Evolutionary conservation across 1,139 yeast species (phyloP).

Genomic region (Pneumocystis jirovecii): DNA sequence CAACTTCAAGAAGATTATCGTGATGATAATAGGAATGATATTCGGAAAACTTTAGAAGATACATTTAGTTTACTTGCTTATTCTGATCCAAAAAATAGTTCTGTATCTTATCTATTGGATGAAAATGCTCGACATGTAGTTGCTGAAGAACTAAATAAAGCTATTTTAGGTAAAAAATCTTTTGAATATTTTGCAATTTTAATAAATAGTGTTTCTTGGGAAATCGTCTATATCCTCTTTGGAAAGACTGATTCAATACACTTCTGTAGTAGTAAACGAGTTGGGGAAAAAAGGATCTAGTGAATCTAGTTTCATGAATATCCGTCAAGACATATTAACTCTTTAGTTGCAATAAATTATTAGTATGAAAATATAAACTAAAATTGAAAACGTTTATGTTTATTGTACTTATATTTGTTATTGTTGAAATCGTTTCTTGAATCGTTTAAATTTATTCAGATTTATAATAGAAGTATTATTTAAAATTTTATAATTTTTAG

Average conservation of each 20-base stretch:
- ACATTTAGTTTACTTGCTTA: constrained; percentile 40
- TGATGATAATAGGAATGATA: constrained; percentile 21
- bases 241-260: background rate
- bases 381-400: background rate
- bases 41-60: constrained; percentile 26
- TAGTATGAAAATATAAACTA: background rate
- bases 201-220: background rate
- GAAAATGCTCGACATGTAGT: constrained; percentile 26
- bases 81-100: constrained; percentile 30
- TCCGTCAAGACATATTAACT: background rate
- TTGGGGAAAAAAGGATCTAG: background rate
- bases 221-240: background rate
- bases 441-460: background rate
- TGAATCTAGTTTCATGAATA: background rate
- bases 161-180: constrained; percentile 24
- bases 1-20: constrained; percentile 29
- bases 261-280: background rate
- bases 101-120: constrained; percentile 28
- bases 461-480: background rate
- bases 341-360: background rate
- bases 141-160: constrained; percentile 32
- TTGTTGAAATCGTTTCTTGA: background rate
- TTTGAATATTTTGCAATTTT: background rate
- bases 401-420: background rate
- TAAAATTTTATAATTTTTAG: background rate